A percentile compares a stretch with the other conserved stretches of the same genome.
Conservation (phyloP, 1,139 yeast genomes). For the Casaregolazyma lundiana region DNA sequence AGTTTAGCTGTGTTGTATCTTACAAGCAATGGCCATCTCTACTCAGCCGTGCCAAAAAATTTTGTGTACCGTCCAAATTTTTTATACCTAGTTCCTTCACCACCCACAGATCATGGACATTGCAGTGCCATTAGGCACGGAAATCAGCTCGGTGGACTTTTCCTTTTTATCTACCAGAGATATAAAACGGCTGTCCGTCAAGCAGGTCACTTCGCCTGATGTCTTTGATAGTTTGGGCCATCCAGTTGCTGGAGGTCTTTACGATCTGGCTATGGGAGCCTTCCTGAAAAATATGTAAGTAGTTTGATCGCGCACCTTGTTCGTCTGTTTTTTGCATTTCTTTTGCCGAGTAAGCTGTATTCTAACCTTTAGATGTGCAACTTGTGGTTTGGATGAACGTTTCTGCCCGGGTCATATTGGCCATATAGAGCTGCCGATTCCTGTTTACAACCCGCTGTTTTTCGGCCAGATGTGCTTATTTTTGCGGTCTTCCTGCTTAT, state of each 20-base stretch:
- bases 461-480: conserved; percentile 85
- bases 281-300: conserved; percentile 64
- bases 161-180: conserved; percentile 80
- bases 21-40: too few relatives aligned
- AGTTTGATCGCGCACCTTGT: conserved; percentile 10
- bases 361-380: conserved; percentile 52
- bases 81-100: not conserved
- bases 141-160: conserved; percentile 88
- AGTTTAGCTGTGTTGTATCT: too few relatives aligned
- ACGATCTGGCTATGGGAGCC: conserved; percentile 93
- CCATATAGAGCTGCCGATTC: conserved; percentile 92
- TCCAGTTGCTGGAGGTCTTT: conserved; percentile 89
- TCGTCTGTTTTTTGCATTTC: not conserved
- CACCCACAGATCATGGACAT: conserved; percentile 61
- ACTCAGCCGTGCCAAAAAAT: conserved; percentile 7
- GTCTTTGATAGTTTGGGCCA: conserved; percentile 95
- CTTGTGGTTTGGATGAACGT: conserved; percentile 93
- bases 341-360: conserved; percentile 2
- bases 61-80: not conserved
- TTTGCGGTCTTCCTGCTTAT: conserved; percentile 80
- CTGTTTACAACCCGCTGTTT: conserved; percentile 91
- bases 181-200: conserved; percentile 80
- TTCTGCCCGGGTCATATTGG: conserved; percentile 99
- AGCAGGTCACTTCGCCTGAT: conserved; percentile 91
- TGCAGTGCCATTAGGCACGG: conserved; percentile 93